Conservation (phyloP, 176 grass and related monocot species). For the Avena sativa region DNA sequence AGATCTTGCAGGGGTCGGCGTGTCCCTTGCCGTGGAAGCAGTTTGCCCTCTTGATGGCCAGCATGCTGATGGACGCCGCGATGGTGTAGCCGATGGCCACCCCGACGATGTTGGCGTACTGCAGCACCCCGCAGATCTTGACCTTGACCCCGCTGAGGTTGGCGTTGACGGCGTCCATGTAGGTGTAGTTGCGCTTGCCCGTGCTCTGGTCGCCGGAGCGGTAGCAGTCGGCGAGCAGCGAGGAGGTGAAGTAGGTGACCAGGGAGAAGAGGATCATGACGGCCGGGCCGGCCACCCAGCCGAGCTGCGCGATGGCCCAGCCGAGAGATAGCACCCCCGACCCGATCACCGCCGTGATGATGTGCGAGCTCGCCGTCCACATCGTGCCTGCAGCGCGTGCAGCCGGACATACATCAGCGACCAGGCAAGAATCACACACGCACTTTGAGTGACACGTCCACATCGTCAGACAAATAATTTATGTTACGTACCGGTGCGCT, state of each 20-base stretch:
- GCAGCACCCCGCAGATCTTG: constrained; percentile 65
- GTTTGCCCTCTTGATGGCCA: constrained; percentile 74
- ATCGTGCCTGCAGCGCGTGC: constrained; percentile 44
- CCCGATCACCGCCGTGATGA: constrained; percentile 91
- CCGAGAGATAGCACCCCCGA: constrained; percentile 84
- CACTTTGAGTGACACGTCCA: too few relatives aligned
- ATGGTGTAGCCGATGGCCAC: constrained; percentile 90
- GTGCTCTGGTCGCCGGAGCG: constrained; percentile 70
- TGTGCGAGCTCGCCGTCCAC: constrained; percentile 94
- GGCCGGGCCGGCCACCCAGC: constrained; percentile 85
- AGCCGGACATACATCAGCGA: background rate
- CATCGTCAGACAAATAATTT: too few relatives aligned
- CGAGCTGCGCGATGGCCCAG: constrained; percentile 94
- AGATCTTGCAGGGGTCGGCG: constrained; percentile 60
- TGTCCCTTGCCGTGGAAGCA: constrained; percentile 79
- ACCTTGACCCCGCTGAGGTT: constrained; percentile 88
- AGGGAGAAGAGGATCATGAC: constrained; percentile 96
- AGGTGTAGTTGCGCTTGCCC: constrained; percentile 93
- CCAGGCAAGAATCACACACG: background rate
- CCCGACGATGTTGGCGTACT: constrained; percentile 85
- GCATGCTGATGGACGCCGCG: constrained; percentile 84
- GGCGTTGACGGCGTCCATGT: constrained; percentile 93
- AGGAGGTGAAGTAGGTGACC: constrained; percentile 90
- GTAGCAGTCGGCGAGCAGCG: constrained; percentile 87
- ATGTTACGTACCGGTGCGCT: background rate